These are phyloP conservation scores for Chlamydomonas reinhardtii DNA, from an alignment of 163 green algal species.

Conservation along the genomic window DNA sequence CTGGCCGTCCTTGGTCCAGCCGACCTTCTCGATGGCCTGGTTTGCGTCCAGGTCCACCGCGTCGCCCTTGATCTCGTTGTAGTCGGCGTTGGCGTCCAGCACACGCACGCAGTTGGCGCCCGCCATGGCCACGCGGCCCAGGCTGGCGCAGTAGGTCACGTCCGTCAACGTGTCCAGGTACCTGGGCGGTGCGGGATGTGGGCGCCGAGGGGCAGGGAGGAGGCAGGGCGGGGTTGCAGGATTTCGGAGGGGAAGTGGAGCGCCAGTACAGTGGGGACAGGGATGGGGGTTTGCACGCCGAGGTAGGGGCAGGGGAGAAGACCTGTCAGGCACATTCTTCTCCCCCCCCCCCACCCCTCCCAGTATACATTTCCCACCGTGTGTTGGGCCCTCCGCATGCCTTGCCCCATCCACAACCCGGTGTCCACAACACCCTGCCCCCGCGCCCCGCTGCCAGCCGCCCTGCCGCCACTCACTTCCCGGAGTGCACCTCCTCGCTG, in stretches of 20 bases:
- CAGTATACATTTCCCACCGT: no score
- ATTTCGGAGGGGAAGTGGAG: no score
- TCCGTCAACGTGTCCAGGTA: slow-evolving; percentile 53
- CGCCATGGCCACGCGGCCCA: slow-evolving; percentile 68
- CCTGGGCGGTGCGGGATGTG: not conserved
- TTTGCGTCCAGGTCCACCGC: slow-evolving; percentile 66
- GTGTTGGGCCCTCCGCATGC: no score
- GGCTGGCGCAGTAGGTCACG: slow-evolving; percentile 66
- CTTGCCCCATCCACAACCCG: not conserved
- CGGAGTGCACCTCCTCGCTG: slow-evolving; percentile 69
- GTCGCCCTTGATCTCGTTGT: slow-evolving; percentile 69
- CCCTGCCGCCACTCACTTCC: slow-evolving; percentile 43
- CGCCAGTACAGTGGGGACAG: no score
- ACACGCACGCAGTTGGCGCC: slow-evolving; percentile 64
- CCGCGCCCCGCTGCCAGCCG: not conserved
- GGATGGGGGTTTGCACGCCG: no score
- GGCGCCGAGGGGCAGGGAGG: no score
- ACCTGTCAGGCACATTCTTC: no score
- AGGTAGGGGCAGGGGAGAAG: no score
- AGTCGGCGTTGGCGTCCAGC: slow-evolving; percentile 62
- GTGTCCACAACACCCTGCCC: not conserved
- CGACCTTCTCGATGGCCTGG: slow-evolving; percentile 62
- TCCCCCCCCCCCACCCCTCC: no score
- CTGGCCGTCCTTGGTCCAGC: slow-evolving; percentile 78
- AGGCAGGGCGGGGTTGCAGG: not conserved